These are phyloP conservation scores for Hymenoscyphus infarciens DNA, from an alignment of 2,329 filamentous ascomycete species.

Conservation along the genomic window DNA sequence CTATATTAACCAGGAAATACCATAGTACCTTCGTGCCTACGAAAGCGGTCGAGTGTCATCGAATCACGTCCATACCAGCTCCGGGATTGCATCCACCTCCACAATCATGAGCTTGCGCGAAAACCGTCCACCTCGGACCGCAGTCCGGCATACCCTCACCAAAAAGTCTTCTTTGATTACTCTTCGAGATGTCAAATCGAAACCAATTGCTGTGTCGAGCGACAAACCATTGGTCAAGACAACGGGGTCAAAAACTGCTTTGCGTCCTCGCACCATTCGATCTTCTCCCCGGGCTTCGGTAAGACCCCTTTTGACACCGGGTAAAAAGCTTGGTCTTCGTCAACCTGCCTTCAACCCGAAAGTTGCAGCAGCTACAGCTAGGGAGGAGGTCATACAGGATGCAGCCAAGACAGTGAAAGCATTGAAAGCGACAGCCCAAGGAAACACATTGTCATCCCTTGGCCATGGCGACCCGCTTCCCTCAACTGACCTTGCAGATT, in stretches of 20 bases:
- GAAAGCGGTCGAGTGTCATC: neutral
- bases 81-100: neutral
- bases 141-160: conserved; percentile 1
- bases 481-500: neutral
- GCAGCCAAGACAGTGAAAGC: neutral
- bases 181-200: conserved; percentile 10
- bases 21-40: neutral
- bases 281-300: neutral
- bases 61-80: neutral
- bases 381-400: neutral
- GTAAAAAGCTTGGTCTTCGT: neutral
- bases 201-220: neutral
- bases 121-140: conserved; percentile 6
- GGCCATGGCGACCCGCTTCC: neutral
- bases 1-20: neutral
- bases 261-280: neutral
- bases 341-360: neutral
- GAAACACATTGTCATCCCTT: neutral
- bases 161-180: conserved; percentile 6
- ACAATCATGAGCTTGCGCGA: conserved; percentile 5
- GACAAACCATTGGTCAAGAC: conserved; percentile 6
- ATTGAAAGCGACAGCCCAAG: neutral
- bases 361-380: neutral
- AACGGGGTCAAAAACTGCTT: neutral
- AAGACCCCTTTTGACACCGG: neutral